These are phyloP conservation scores for Penicillium taxi DNA, from an alignment of 495 filamentous ascomycete genomes.

Conservation along the genomic window DNA sequence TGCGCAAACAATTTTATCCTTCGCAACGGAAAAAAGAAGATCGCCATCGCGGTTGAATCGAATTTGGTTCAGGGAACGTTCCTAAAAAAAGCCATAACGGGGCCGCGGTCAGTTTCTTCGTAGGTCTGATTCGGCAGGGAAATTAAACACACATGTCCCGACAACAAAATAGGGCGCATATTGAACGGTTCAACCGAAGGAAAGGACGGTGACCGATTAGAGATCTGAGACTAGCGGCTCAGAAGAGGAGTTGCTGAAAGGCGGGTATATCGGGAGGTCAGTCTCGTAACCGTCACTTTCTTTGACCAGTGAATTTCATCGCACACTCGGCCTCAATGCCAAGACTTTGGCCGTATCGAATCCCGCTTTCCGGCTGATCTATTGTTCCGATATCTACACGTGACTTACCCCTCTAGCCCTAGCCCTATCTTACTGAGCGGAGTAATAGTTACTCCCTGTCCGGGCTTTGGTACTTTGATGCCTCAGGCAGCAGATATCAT, in stretches of 20 bases:
- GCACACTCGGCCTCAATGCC: slow-evolving; percentile 38
- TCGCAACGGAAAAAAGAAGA: slow-evolving; percentile 92
- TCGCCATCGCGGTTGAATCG: slow-evolving; percentile 97
- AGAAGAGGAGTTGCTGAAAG: slow-evolving; percentile 26
- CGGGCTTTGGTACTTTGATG: background rate
- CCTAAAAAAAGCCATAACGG: slow-evolving; percentile 35
- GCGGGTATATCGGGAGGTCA: slow-evolving; percentile 34
- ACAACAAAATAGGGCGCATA: slow-evolving; percentile 93
- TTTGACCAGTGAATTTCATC: slow-evolving; percentile 42
- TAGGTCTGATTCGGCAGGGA: slow-evolving; percentile 15
- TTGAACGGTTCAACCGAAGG: slow-evolving; percentile 16
- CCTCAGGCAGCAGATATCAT: slow-evolving; percentile 6
- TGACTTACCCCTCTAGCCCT: slow-evolving; percentile 27
- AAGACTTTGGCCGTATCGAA: slow-evolving; percentile 29
- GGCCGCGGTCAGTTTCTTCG: slow-evolving; percentile 19
- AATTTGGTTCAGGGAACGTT: slow-evolving; percentile 97
- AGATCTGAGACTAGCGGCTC: slow-evolving; percentile 14
- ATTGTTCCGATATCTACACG: slow-evolving; percentile 29
- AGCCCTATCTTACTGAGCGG: slow-evolving; percentile 11
- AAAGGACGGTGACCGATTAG: slow-evolving; percentile 15
- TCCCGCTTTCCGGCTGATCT: slow-evolving; percentile 17
- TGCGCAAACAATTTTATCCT: slow-evolving; percentile 92
- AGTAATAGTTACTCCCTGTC: background rate
- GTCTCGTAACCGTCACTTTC: slow-evolving; percentile 33
- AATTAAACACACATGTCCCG: slow-evolving; percentile 67